Conservation (phyloP, 2,329 filamentous ascomycete genomes). For the Diaporthe australafricana region DNA sequence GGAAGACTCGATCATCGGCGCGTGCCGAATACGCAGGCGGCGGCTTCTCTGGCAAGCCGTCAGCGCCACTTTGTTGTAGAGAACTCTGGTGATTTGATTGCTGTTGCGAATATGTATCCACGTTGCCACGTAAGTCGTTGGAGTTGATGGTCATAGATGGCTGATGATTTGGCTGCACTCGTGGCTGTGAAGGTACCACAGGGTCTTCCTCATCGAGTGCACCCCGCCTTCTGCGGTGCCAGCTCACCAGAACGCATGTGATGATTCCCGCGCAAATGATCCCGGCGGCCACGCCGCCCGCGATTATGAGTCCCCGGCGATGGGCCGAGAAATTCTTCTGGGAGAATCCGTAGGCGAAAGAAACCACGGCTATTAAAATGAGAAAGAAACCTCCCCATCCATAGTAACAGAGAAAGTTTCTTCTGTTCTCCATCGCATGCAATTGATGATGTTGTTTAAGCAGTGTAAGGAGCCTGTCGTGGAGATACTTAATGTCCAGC, state of each 20-base stretch:
- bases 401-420: not conserved
- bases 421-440: not conserved
- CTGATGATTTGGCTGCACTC: not conserved
- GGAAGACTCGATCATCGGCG: not conserved
- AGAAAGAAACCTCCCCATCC: not conserved
- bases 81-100: not conserved
- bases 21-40: not conserved
- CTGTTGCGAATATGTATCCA: not conserved
- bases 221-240: not conserved
- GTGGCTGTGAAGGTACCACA: not conserved
- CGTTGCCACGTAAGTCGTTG: too few relatives aligned
- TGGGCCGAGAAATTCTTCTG: not conserved
- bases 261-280: not conserved
- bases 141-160: not conserved
- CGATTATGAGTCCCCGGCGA: constrained; percentile 2
- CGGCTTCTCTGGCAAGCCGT: not conserved
- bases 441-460: not conserved
- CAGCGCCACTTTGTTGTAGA: not conserved
- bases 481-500: too few relatives aligned
- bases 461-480: not conserved
- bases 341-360: not conserved
- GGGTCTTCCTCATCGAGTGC: not conserved
- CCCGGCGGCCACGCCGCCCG: not conserved
- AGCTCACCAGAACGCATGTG: not conserved
- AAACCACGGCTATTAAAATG: not conserved